Conservation (phyloP, 139 green algal species). For the Chlorella sorokiniana region DNA sequence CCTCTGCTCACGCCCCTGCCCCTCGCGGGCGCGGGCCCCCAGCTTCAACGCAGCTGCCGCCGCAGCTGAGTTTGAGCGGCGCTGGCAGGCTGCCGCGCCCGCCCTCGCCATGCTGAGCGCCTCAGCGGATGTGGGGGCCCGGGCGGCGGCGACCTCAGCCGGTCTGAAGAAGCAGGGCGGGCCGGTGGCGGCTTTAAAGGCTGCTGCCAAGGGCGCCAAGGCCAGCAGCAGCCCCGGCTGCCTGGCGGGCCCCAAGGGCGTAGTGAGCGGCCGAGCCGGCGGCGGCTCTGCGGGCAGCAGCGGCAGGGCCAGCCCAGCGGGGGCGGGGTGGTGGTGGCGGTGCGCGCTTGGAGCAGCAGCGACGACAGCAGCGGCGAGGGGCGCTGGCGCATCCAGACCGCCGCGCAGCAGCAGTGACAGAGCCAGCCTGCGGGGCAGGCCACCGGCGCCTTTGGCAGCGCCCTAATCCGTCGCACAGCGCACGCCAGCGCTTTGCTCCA, state of each 20-base stretch:
- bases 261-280: neutral
- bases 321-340: conserved; percentile 18
- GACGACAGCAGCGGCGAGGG: neutral
- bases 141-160: neutral
- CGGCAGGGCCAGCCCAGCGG: neutral
- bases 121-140: neutral
- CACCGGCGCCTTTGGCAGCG: too few relatives aligned
- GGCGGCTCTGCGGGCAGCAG: neutral
- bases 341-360: neutral
- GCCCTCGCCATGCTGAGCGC: too few relatives aligned
- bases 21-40: neutral
- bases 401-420: neutral
- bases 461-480: too few relatives aligned
- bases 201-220: neutral
- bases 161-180: neutral
- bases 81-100: conserved; percentile 7
- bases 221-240: neutral
- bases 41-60: conserved; percentile 11
- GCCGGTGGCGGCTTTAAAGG: neutral
- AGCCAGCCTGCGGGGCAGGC: too few relatives aligned
- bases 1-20: neutral
- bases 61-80: conserved; percentile 8
- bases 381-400: conserved; percentile 19
- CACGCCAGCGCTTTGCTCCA: too few relatives aligned
- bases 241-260: neutral